Percentiles rank a stretch among this genome's conserved stretches.
Evolutionary conservation across 2,329 filamentous ascomycete species (phyloP).

Genomic region (Neonectria neomacrospora): DNA sequence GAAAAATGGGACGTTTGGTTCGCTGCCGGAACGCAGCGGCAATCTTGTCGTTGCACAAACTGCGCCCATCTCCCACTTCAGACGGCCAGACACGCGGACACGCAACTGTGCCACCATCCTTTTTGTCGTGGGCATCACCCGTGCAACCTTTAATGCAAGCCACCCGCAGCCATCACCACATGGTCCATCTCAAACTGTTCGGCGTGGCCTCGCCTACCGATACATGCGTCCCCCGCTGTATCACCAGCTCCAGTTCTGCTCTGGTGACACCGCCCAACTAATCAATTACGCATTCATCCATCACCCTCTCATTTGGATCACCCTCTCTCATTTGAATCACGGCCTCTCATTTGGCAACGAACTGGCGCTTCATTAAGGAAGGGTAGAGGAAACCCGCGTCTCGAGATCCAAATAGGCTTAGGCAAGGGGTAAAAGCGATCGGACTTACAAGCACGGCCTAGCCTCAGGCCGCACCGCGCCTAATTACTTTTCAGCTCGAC

Average conservation of each 20-base stretch:
- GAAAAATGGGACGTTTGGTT: not conserved
- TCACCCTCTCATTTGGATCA: not conserved
- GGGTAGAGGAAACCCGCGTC: not conserved
- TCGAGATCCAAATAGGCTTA: not conserved
- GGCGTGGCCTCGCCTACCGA: slow-evolving; percentile 11
- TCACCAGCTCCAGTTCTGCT: not conserved
- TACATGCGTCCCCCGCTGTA: slow-evolving; percentile 8
- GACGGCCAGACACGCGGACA: not conserved
- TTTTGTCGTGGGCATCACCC: not conserved
- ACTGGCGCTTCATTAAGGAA: not conserved
- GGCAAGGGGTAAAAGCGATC: not conserved
- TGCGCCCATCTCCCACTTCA: slow-evolving; percentile 2
- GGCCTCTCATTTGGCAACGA: not conserved
- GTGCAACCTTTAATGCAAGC: slow-evolving; percentile 7
- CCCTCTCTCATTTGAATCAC: not conserved
- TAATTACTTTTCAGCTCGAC: slow-evolving; percentile 31
- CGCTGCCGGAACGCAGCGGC: slow-evolving; percentile 15
- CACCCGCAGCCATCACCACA: not conserved
- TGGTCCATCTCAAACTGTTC: not conserved
- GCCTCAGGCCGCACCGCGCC: slow-evolving; percentile 7
- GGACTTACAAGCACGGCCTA: slow-evolving; percentile 11
- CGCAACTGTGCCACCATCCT: slow-evolving; percentile 13
- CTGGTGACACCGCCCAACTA: slow-evolving; percentile 4
- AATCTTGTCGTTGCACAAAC: slow-evolving; percentile 11
- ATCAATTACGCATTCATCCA: not conserved